Evolutionary conservation across 352 stramenopile species (phyloP).

Genomic region (Aphanomyces euteiches): DNA sequence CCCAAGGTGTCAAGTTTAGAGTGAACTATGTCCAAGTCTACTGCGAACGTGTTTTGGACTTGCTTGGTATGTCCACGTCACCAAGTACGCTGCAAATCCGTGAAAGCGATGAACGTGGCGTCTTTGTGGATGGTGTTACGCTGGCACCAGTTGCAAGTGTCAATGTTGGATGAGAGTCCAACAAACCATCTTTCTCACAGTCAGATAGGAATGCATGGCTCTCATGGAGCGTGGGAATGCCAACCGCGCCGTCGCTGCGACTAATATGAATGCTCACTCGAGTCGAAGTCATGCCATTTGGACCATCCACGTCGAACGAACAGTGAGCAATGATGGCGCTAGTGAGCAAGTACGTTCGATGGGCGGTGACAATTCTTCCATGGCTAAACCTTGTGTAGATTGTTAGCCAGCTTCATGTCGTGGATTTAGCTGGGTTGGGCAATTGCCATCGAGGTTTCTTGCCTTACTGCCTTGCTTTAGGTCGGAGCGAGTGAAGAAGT

Average conservation of each 20-base stretch:
- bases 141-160: background rate
- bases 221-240: constrained; percentile 50
- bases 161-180: background rate
- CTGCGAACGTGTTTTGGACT: constrained; percentile 71
- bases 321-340: background rate
- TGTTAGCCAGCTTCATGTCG: constrained; percentile 60
- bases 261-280: constrained; percentile 82
- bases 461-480: constrained; percentile 22
- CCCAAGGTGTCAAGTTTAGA: background rate
- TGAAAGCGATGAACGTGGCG: constrained; percentile 55
- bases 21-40: constrained; percentile 80
- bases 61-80: constrained; percentile 46
- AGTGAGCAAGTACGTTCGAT: background rate
- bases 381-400: constrained; percentile 31
- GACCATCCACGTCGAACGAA: constrained; percentile 77
- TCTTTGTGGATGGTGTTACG: constrained; percentile 56
- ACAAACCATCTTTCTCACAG: too few relatives aligned
- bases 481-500: constrained; percentile 70
- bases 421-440: constrained; percentile 47
- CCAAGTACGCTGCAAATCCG: constrained; percentile 50
- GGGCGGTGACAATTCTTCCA: too few relatives aligned
- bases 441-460: background rate
- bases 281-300: constrained; percentile 85
- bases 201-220: constrained; percentile 41
- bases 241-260: constrained; percentile 75